Conservation (phyloP, 2,329 filamentous ascomycete genomes). For the Aspergillus versicolor region DNA sequence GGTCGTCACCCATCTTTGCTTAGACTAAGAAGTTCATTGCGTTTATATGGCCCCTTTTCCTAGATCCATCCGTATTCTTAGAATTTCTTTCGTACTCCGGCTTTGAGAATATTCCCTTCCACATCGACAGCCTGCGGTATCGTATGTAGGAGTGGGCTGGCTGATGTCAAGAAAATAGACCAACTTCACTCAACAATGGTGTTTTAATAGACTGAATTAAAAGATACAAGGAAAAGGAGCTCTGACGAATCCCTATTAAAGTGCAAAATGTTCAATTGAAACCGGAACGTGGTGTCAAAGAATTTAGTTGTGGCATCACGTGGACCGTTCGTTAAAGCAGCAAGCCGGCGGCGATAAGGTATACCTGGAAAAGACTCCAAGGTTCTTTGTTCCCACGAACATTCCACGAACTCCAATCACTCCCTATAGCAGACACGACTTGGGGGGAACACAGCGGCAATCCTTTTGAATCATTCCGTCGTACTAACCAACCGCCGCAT, state of each 20-base stretch:
- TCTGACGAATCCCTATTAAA: background rate
- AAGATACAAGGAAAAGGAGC: background rate
- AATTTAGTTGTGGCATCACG: background rate
- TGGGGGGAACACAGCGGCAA: background rate
- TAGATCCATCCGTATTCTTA: background rate
- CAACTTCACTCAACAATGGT: background rate
- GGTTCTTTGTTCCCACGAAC: background rate
- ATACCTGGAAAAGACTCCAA: background rate
- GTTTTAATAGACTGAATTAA: background rate
- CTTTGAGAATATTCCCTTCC: background rate
- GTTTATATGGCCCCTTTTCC: background rate
- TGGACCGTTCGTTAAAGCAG: background rate
- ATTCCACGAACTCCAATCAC: background rate
- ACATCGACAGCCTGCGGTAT: background rate
- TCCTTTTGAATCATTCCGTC: background rate
- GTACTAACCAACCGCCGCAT: background rate
- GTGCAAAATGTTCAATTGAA: background rate
- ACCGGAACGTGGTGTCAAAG: background rate
- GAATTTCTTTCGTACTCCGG: background rate
- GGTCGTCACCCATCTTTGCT: background rate
- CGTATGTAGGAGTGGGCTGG: background rate
- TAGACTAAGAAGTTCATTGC: background rate
- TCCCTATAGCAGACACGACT: background rate
- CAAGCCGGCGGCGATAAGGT: background rate
- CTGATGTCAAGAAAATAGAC: background rate